A percentile compares a stretch with the other conserved stretches of the same genome.
These are phyloP conservation scores for Daldinia sp. DNA, from an alignment of 2,329 filamentous ascomycete species.

Conservation along the genomic window DNA sequence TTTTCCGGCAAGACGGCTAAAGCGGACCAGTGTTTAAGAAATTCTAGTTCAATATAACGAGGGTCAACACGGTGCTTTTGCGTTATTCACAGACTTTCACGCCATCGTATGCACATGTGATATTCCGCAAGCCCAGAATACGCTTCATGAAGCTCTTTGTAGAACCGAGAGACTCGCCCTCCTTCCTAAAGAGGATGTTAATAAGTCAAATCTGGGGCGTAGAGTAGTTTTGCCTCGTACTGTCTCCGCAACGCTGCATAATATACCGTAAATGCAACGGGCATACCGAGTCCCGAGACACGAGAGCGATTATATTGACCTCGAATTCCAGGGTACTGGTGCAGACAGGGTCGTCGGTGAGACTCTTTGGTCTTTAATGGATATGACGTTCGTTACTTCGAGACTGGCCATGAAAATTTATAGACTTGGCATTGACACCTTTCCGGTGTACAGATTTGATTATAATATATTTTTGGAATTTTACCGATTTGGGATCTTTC, in stretches of 20 bases:
- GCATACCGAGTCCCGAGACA: conserved; percentile 1
- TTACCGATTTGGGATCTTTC: background rate
- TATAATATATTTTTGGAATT: conserved; percentile 11
- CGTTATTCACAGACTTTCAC: background rate
- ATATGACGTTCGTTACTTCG: background rate
- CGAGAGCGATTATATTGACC: background rate
- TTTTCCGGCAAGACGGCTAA: conserved; percentile 35
- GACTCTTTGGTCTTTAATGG: background rate
- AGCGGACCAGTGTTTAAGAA: conserved; percentile 5
- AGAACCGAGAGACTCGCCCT: conserved; percentile 9
- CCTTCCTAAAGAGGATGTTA: conserved; percentile 26
- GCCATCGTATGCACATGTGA: conserved; percentile 4
- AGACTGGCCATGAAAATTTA: background rate
- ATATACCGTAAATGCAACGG: background rate
- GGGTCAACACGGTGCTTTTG: background rate
- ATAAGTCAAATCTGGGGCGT: background rate
- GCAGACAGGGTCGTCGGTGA: conserved; percentile 1
- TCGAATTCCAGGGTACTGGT: background rate
- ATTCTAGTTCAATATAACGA: conserved; percentile 12
- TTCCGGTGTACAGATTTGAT: background rate
- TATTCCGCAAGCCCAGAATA: background rate
- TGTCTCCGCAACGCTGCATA: conserved; percentile 7
- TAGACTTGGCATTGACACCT: background rate
- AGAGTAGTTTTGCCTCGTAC: background rate
- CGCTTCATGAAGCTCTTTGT: conserved; percentile 1